These are phyloP conservation scores for Aspergillus avenaceus DNA, from an alignment of 495 filamentous ascomycete genomes.

Conservation along the genomic window DNA sequence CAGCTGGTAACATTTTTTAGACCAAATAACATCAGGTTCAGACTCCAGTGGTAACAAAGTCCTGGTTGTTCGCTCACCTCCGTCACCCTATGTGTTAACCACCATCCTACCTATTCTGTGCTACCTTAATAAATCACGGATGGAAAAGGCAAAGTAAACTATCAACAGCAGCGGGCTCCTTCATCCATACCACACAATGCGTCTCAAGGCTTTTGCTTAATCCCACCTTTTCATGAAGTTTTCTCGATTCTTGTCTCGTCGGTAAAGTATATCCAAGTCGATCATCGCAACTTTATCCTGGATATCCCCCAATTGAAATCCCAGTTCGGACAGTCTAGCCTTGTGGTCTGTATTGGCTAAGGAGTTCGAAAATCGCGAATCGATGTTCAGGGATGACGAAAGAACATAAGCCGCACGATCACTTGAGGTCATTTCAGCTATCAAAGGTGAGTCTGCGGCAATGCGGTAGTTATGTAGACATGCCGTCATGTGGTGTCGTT, in stretches of 20 bases:
- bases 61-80: too few relatives aligned
- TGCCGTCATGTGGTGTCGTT: slow-evolving; percentile 26
- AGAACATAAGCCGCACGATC: slow-evolving; percentile 34
- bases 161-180: too few relatives aligned
- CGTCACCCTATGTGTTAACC: too few relatives aligned
- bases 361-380: slow-evolving; percentile 28
- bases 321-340: slow-evolving; percentile 24
- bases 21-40: too few relatives aligned
- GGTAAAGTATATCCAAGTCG: slow-evolving; percentile 32
- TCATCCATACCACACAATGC: too few relatives aligned
- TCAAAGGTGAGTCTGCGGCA: slow-evolving; percentile 30
- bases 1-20: too few relatives aligned
- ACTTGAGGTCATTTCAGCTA: slow-evolving; percentile 20
- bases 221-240: slow-evolving; percentile 32
- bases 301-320: slow-evolving; percentile 24
- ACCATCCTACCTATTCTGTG: too few relatives aligned
- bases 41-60: too few relatives aligned
- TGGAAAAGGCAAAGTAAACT: too few relatives aligned
- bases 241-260: slow-evolving; percentile 28
- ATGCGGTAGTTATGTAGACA: slow-evolving; percentile 20
- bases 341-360: slow-evolving; percentile 24
- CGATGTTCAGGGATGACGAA: slow-evolving; percentile 25
- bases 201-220: background rate
- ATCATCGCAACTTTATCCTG: slow-evolving; percentile 33
- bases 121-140: too few relatives aligned